Evolutionary conservation across 805 yeast genomes (phyloP).

Genomic region (Metschnikowia cubensis): DNA sequence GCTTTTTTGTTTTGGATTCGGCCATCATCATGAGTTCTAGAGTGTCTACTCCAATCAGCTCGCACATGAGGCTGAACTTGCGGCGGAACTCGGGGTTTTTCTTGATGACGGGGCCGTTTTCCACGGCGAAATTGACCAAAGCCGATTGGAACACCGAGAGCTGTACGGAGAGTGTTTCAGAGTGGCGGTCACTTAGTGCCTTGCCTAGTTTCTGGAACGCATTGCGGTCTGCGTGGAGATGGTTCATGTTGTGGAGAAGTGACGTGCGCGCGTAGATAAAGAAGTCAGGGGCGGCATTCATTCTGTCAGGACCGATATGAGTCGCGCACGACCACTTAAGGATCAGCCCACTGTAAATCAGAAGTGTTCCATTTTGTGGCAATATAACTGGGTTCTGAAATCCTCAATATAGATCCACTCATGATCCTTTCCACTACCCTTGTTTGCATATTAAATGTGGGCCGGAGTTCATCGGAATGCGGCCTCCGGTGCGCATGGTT

Average conservation of each 20-base stretch:
- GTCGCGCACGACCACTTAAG: neutral
- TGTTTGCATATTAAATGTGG: too few relatives aligned
- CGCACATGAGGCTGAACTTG: constrained; percentile 73
- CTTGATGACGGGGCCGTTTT: constrained; percentile 64
- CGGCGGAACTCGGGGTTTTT: constrained; percentile 60
- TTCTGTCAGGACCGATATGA: too few relatives aligned
- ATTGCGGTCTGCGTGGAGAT: constrained; percentile 12
- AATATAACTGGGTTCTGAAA: too few relatives aligned
- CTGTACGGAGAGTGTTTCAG: constrained; percentile 64
- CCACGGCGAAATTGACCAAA: constrained; percentile 66
- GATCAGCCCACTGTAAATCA: too few relatives aligned
- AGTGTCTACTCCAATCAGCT: constrained; percentile 82
- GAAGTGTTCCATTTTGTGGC: too few relatives aligned
- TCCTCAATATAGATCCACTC: too few relatives aligned
- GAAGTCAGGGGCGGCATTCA: neutral
- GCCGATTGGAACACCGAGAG: constrained; percentile 73
- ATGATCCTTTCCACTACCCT: too few relatives aligned
- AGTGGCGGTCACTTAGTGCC: constrained; percentile 48
- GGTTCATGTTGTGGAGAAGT: constrained; percentile 3
- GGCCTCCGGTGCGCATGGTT: too few relatives aligned
- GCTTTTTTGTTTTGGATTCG: constrained; percentile 21
- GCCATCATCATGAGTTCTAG: constrained; percentile 36
- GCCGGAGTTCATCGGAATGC: too few relatives aligned
- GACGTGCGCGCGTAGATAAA: neutral
- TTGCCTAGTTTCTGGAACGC: constrained; percentile 49